Base-by-base conservation (phyloP, 2,329 filamentous ascomycete genomes). In the Dothideomycetes sp. region DNA sequence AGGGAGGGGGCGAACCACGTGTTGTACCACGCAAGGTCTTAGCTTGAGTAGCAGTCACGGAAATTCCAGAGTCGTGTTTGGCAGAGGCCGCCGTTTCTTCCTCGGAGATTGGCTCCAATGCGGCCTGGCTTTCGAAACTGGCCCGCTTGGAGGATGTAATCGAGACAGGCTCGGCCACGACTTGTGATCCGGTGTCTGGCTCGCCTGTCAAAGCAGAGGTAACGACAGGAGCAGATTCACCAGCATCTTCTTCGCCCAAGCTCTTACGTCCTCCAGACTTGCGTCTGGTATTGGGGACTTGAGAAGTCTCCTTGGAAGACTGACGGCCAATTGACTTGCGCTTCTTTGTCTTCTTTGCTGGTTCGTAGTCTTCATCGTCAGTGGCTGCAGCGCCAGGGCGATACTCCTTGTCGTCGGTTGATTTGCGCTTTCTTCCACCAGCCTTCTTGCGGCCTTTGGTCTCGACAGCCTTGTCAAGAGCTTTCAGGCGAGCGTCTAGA, bases 371-470 rank as follows among this genome's bases (percentile, higher is more conserved):
- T 15, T 40, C 45, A 12, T 44, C 43, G 18, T 41, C 35, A 11
- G 34, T 42, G 15, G 35, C 39, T 14, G 17, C 22, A 9, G 14
- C 19, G 14, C 27, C 41, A 4, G 47, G 54, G 19, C 47, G 57
- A 53, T 54, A 60, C 17, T 48, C 47, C 15, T 37, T 36, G 35
- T 60, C 53, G 5, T 56, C 55, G 19, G 54, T 49, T 30, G 46
- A 40, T 50, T 63, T 65, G 43, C 61, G 57, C 52, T 64, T 66
- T 47, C 62, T 63, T 37, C 39, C 29, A 40, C 40, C 34, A 5
- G 31, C 19, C 4, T 19, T 42, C 27, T 39, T 43, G 12, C 33
- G 34, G 24, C 4, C n/a, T 7, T 29, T 38, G 8, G 36, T 31
- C 19, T 52, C 53, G 31, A 48, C 49, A 29, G 49, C 41, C 19